phyloP scores from a whole-genome alignment of 305 asterid genomes.

The Fraxinus ornus region DNA sequence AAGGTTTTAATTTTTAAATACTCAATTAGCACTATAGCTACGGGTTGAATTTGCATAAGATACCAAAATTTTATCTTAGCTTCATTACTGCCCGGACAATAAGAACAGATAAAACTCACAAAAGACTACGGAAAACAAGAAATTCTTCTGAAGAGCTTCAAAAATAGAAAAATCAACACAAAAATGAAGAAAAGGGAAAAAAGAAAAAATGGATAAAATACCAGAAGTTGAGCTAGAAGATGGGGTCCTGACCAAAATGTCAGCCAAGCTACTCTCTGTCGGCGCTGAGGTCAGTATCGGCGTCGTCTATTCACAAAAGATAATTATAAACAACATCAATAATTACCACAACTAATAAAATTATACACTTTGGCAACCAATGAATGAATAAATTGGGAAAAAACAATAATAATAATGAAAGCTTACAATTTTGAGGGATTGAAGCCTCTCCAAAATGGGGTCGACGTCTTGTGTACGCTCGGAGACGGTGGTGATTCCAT shows the following conservation, averaged over 20 bases:
- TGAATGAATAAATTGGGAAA: background rate
- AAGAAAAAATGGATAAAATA: conserved; percentile 17
- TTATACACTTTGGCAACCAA: background rate
- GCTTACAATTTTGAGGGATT: conserved; percentile 75
- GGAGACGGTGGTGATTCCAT: conserved; percentile 79
- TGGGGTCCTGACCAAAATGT: conserved; percentile 70
- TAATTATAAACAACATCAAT: background rate
- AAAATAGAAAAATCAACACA: background rate
- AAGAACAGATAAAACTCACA: background rate
- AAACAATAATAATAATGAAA: conserved; percentile 6
- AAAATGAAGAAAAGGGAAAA: background rate
- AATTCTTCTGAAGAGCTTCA: background rate
- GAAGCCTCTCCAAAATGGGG: conserved; percentile 71
- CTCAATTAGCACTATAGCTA: conserved; percentile 3
- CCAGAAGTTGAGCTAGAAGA: conserved; percentile 64
- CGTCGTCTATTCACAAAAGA: conserved; percentile 41
- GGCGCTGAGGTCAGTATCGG: conserved; percentile 78
- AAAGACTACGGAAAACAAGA: background rate
- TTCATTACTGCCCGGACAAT: background rate
- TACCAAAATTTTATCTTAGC: background rate
- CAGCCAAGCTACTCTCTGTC: conserved; percentile 76
- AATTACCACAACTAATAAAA: background rate
- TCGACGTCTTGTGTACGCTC: conserved; percentile 56
- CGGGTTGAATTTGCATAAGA: background rate
- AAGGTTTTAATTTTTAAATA: background rate